Conservation (phyloP, 2,329 filamentous ascomycete genomes). For the Shiraia bambusicola region DNA sequence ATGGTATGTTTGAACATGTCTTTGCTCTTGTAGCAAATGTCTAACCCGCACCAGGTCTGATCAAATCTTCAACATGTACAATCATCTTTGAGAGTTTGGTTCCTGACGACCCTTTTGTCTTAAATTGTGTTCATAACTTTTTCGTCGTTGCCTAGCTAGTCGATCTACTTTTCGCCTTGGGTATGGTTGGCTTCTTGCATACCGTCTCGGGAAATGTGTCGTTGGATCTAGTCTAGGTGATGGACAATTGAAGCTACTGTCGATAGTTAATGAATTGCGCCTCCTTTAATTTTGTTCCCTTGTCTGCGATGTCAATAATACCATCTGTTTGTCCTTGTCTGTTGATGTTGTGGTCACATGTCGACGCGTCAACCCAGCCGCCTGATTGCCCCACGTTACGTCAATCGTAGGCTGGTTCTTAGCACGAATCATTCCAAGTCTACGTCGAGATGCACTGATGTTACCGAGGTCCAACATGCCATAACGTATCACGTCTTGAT, state of each 20-base stretch:
- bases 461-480: no score
- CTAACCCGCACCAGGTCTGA: conserved; percentile 27
- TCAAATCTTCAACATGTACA: conserved; percentile 33
- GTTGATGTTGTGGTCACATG: neutral
- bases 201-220: neutral
- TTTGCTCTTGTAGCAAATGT: neutral
- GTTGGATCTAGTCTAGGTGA: conserved; percentile 21
- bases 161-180: conserved; percentile 19
- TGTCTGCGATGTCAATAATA: neutral
- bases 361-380: no score
- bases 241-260: conserved; percentile 37
- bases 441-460: no score
- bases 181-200: conserved; percentile 16
- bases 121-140: conserved; percentile 45
- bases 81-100: conserved; percentile 39
- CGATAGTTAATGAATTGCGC: conserved; percentile 43
- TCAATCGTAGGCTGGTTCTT: no score
- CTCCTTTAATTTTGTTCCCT: conserved; percentile 11
- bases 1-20: conserved; percentile 26
- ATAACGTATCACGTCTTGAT: neutral
- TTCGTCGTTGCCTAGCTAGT: conserved; percentile 29
- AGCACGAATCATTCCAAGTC: no score
- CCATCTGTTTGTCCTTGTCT: neutral
- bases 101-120: conserved; percentile 30
- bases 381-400: no score